These are phyloP conservation scores for Pseudotsuga menziesii DNA, from an alignment of 75 land plant species.

Conservation along the genomic window DNA sequence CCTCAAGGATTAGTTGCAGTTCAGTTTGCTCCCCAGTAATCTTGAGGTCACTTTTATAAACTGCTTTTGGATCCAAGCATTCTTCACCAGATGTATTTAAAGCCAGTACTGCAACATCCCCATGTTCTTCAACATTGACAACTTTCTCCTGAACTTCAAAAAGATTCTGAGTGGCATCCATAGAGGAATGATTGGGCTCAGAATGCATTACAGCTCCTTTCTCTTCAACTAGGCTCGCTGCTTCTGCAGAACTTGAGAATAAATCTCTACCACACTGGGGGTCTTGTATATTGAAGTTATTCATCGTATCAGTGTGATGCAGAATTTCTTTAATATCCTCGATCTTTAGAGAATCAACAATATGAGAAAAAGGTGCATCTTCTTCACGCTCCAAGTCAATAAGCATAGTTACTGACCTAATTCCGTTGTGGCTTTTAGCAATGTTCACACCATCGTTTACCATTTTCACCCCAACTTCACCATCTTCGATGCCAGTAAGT, in stretches of 20 bases:
- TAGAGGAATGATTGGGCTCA: not conserved
- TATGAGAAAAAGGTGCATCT: not conserved
- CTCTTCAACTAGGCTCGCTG: not conserved
- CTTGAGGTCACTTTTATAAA: not conserved
- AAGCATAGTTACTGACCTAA: not conserved
- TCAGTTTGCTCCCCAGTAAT: not conserved
- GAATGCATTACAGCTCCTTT: not conserved
- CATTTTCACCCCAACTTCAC: not conserved
- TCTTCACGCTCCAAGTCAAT: too few species aligned
- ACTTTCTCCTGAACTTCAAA: not conserved
- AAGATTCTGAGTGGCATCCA: not conserved
- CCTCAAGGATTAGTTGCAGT: not conserved
- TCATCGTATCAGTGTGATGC: not conserved
- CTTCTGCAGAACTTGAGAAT: not conserved
- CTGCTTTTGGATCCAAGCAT: not conserved
- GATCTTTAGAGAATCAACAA: not conserved
- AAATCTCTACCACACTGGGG: not conserved
- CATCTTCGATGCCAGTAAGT: too few species aligned
- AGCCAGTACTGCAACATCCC: not conserved
- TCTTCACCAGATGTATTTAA: not conserved
- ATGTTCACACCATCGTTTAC: not conserved
- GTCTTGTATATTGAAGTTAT: not conserved
- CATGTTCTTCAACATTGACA: not conserved
- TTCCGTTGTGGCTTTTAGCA: not conserved
- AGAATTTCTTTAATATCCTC: not conserved